Percentiles rank a stretch among this genome's conserved stretches.
These are phyloP conservation scores for Rhodotorula glutinis DNA, from an alignment of 1,284 basidiomycete species.

Conservation along the genomic window DNA sequence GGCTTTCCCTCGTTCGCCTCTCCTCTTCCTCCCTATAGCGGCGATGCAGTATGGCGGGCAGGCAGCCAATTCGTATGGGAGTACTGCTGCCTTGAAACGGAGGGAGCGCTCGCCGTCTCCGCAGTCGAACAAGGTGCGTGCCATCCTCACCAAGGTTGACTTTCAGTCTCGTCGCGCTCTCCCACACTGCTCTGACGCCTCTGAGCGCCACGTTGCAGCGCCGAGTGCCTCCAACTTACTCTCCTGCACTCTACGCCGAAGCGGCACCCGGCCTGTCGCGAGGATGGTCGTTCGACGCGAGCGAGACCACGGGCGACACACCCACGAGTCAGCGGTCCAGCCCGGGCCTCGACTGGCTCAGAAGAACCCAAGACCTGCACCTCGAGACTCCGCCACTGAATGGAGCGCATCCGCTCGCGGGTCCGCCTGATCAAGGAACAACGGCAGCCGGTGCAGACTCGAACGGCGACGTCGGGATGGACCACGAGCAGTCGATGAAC, in stretches of 20 bases:
- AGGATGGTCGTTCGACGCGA: slow-evolving; percentile 1
- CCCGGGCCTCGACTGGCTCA: slow-evolving; percentile 26
- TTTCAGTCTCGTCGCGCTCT: not conserved
- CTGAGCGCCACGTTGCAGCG: not conserved
- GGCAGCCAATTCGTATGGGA: no score
- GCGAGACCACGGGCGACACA: not conserved
- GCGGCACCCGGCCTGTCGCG: not conserved
- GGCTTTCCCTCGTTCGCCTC: not conserved
- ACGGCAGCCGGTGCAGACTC: not conserved
- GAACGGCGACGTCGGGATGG: slow-evolving; percentile 6
- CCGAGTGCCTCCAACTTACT: slow-evolving; percentile 10
- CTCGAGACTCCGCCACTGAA: slow-evolving; percentile 20
- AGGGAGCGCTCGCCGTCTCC: not conserved
- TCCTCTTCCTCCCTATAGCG: no score
- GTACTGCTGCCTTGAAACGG: not conserved
- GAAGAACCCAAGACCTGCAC: slow-evolving; percentile 16
- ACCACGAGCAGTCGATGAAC: no score
- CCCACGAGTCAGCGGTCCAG: slow-evolving; percentile 5
- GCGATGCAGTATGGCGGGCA: not conserved
- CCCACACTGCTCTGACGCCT: not conserved
- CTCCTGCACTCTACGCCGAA: slow-evolving; percentile 1
- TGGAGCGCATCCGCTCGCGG: not conserved
- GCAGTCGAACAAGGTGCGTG: slow-evolving; percentile 8
- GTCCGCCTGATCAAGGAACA: not conserved
- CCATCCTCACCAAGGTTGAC: no score